Evolutionary conservation across 176 grass and related monocot genomes (phyloP), one percentile per base, ranked within the genome.

Genomic region (Chrysopogon serrulatus): DNA sequence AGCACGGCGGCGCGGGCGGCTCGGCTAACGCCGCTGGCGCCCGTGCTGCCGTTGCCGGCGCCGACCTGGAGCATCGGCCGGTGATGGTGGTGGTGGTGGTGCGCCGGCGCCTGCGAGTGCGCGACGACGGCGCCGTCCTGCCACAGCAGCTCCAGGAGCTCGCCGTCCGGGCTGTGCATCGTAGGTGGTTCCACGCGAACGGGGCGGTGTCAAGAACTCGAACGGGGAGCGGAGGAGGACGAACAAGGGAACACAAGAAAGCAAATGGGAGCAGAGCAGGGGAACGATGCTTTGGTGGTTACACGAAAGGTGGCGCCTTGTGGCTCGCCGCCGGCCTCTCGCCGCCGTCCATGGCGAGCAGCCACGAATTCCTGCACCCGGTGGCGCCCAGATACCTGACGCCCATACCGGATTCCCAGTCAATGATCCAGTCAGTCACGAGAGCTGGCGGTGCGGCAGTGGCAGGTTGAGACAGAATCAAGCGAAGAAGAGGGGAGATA

Each of bases 111-210:
- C 76, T 97, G 92, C 47, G 79, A 83, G 37, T 95, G 96, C 78
- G 81, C 86, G 28, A 96, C 83, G 34, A 95, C 79, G 13, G 56
- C 83, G 5, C 93, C 91, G 62, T 99, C 84, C 80, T 92, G 90
- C 97, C 97, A 99, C 31, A 99, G 37, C 9, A 99, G 79, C 74
- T 99, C 97, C 40, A 96, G 68, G 11, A 99, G 81, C 69, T 94
- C 97, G 62, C 88, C 62, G 24, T 87, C 93, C 12, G 40, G 32
- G 19, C 91, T 99, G 86, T 57, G n/a, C n/a, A n/a, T n/a, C n/a
- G n/a, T n/a, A n/a, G n/a, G n/a, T n/a, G 79, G 9, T 10, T 64
- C 71, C 69, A 78, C 51, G 7, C 43, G 4, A 49, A 39, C 2
- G 9, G 6, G 4, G 21, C 23, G n/a, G 67, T 45, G 57, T 44